Percentiles rank a stretch among this genome's conserved stretches.
phyloP scores from a whole-genome alignment of 345 rosid genomes.

The Eucalyptus dawsonii region DNA sequence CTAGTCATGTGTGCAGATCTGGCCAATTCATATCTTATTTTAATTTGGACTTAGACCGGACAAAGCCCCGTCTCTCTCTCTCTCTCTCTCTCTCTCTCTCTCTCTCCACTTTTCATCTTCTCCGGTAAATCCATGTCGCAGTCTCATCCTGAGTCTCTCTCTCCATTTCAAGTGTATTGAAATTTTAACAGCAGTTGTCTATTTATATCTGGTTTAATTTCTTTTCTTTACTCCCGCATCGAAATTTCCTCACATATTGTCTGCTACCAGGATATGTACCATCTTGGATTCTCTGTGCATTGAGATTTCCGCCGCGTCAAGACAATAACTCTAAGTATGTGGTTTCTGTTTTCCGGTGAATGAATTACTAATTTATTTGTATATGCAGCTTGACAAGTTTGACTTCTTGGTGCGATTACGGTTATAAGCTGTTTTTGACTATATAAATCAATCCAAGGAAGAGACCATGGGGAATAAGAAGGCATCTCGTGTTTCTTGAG shows the following conservation, averaged over 20 bases:
- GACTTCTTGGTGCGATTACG: too few species aligned
- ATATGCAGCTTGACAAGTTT: too few species aligned
- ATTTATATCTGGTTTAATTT: background rate
- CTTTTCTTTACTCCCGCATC: background rate
- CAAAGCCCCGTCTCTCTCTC: too few species aligned
- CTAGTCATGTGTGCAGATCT: too few species aligned
- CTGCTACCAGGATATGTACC: background rate
- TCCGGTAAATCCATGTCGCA: background rate
- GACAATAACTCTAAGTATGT: accelerated
- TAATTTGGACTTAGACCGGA: too few species aligned
- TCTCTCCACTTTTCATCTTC: background rate
- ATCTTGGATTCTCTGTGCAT: background rate
- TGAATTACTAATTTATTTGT: background rate
- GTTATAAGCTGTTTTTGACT: too few species aligned
- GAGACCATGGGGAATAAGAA: too few species aligned
- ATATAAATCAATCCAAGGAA: too few species aligned
- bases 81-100: too few species aligned
- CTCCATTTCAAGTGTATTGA: background rate
- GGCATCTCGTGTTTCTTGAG: background rate
- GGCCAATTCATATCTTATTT: too few species aligned
- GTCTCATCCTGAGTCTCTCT: too few species aligned
- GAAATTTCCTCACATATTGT: background rate
- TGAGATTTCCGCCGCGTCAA: background rate
- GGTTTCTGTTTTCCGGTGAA: accelerated
- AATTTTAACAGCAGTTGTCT: background rate